Evolutionary conservation across 106 monocot species (phyloP).

Genomic region (Allium fistulosum): DNA sequence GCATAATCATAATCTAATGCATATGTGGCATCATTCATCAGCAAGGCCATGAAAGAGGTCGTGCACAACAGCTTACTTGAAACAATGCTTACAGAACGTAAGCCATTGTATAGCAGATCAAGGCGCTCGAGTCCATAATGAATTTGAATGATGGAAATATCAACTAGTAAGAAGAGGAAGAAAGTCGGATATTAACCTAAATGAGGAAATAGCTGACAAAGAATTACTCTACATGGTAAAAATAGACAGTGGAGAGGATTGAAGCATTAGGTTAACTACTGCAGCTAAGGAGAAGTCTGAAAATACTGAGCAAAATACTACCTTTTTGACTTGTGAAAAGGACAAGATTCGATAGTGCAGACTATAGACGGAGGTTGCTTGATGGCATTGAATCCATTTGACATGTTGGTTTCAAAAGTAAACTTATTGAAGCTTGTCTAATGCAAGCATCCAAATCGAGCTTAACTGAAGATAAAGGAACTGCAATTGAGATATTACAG

Average conservation of each 20-base stretch:
- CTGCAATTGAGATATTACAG: slow-evolving; percentile 72
- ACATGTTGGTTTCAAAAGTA: slow-evolving; percentile 24
- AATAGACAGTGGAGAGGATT: slow-evolving; percentile 14
- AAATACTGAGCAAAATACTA: slow-evolving; percentile 8
- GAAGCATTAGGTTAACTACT: neutral
- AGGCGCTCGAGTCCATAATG: slow-evolving; percentile 64
- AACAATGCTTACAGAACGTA: slow-evolving; percentile 52
- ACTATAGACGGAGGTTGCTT: slow-evolving; percentile 89
- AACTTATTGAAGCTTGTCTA: slow-evolving; percentile 52
- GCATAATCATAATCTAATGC: slow-evolving; percentile 12
- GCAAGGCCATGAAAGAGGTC: slow-evolving; percentile 73
- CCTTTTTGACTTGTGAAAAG: slow-evolving; percentile 73
- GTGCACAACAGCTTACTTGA: slow-evolving; percentile 42
- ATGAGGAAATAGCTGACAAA: slow-evolving; percentile 64
- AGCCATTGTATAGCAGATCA: slow-evolving; percentile 68
- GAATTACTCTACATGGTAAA: slow-evolving; percentile 82
- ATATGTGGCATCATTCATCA: slow-evolving; percentile 25
- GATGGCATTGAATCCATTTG: slow-evolving; percentile 56
- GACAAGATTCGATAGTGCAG: slow-evolving; percentile 61
- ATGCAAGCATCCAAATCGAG: slow-evolving; percentile 81
- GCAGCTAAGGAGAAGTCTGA: neutral
- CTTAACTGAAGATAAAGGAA: slow-evolving; percentile 30
- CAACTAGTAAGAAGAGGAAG: slow-evolving; percentile 1
- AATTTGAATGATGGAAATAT: slow-evolving; percentile 2
- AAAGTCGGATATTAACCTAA: slow-evolving; percentile 26